Percentiles rank a stretch among this genome's conserved stretches.
Conservation (phyloP, 164 flowering plant species). For the Umbilicus rupestris region DNA sequence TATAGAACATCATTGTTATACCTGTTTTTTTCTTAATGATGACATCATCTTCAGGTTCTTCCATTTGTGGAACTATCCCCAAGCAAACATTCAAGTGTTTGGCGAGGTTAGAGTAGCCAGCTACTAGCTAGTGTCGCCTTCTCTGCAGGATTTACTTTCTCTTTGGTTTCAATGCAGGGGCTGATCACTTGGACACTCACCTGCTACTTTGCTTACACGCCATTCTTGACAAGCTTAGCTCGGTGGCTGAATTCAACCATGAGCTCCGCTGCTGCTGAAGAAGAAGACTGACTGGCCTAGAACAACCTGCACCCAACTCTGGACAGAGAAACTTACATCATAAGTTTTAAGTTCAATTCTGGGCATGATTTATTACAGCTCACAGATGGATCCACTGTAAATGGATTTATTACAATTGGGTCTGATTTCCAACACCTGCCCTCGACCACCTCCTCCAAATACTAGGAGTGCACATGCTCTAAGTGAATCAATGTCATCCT, state of each 20-base stretch:
- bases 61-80: slow-evolving; percentile 81
- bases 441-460: no score
- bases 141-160: not conserved
- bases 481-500: no score
- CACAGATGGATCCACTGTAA: no score
- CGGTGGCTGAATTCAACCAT: slow-evolving; percentile 53
- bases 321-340: not conserved
- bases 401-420: no score
- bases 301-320: not conserved
- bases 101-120: slow-evolving; percentile 44
- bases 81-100: slow-evolving; percentile 58
- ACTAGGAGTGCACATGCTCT: no score
- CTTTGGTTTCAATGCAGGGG: slow-evolving; percentile 36
- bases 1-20: not conserved
- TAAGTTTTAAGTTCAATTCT: no score
- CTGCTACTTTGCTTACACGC: slow-evolving; percentile 82
- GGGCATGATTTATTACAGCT: no score
- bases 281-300: slow-evolving; percentile 1
- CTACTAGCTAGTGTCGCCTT: not conserved
- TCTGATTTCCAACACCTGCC: no score
- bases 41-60: slow-evolving; percentile 37
- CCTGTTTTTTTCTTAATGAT: not conserved
- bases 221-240: slow-evolving; percentile 54
- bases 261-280: slow-evolving; percentile 9
- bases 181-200: slow-evolving; percentile 72